Conservation (phyloP, 148 eudicot genomes). For the Spergularia bocconei region DNA sequence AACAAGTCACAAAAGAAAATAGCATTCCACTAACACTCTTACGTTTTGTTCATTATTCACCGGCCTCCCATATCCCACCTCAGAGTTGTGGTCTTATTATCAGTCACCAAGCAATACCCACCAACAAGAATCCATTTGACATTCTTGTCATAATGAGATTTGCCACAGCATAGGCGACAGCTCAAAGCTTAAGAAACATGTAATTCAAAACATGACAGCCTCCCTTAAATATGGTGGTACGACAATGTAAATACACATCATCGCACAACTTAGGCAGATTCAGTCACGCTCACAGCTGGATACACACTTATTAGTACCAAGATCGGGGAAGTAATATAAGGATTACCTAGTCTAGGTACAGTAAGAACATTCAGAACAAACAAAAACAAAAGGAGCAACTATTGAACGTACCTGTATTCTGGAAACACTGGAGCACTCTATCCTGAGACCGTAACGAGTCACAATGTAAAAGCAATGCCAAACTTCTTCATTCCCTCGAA, state of each 20-base stretch:
- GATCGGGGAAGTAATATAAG: not conserved
- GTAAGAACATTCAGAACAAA: not conserved
- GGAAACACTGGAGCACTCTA: conserved; percentile 74
- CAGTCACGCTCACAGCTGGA: not conserved
- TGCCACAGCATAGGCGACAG: not conserved
- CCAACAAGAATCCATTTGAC: not conserved
- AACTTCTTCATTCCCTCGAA: conserved; percentile 67
- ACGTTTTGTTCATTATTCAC: not conserved
- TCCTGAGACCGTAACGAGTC: conserved; percentile 70
- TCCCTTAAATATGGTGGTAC: no score
- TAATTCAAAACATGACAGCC: no score
- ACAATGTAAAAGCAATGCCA: conserved; percentile 70
- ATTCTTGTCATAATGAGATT: not conserved
- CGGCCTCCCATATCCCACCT: not conserved
- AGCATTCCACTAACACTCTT: not conserved
- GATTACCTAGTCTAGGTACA: not conserved
- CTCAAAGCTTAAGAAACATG: no score
- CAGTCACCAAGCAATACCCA: not conserved
- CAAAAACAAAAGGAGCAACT: not conserved
- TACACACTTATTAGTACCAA: not conserved
- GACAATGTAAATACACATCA: not conserved
- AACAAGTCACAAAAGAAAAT: not conserved
- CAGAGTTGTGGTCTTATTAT: not conserved
- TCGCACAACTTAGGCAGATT: not conserved
- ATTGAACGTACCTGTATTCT: conserved; percentile 56